phyloP scores from a whole-genome alignment of 2,329 filamentous ascomycete species.

The Hypoxylon sp. region DNA sequence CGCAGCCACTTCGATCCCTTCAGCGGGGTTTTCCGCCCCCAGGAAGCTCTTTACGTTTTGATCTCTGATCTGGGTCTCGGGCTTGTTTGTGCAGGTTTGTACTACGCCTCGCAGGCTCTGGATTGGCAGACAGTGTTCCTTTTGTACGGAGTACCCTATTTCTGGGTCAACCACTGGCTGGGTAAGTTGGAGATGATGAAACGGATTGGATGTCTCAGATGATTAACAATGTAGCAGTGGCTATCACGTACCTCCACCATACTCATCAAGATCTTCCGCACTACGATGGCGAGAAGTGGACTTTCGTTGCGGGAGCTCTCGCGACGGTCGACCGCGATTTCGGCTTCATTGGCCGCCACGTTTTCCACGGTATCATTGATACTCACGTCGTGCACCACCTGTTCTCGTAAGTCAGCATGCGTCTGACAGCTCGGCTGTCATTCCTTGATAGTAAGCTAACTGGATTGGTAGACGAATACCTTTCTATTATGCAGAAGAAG shows the following conservation, averaged over 20 bases:
- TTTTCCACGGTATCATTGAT: slow-evolving; percentile 77
- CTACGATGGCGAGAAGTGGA: slow-evolving; percentile 72
- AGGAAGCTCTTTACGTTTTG: slow-evolving; percentile 69
- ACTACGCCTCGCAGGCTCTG: slow-evolving; percentile 66
- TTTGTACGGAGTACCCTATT: slow-evolving; percentile 74
- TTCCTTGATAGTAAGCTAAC: slow-evolving; percentile 21
- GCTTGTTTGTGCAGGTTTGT: slow-evolving; percentile 66
- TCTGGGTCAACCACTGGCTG: slow-evolving; percentile 81
- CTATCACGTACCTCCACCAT: slow-evolving; percentile 83
- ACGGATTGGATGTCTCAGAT: slow-evolving; percentile 7
- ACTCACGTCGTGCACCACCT: slow-evolving; percentile 70
- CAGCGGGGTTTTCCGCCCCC: slow-evolving; percentile 71
- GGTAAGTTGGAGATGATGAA: slow-evolving; percentile 58
- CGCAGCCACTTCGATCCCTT: slow-evolving; percentile 73
- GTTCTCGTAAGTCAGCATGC: slow-evolving; percentile 58
- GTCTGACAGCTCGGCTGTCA: not conserved
- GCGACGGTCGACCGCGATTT: slow-evolving; percentile 76
- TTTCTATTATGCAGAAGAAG: slow-evolving; percentile 68
- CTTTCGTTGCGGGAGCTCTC: slow-evolving; percentile 72
- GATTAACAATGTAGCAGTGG: slow-evolving; percentile 63
- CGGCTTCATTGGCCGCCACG: slow-evolving; percentile 74
- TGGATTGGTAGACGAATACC: slow-evolving; percentile 60
- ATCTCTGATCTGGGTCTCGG: slow-evolving; percentile 73
- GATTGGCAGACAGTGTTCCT: slow-evolving; percentile 70
- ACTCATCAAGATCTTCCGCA: slow-evolving; percentile 72